Evolutionary conservation across 768 basidiomycete species (phyloP), one percentile per base, ranked within the genome.

Genomic region (Suillus plorans): DNA sequence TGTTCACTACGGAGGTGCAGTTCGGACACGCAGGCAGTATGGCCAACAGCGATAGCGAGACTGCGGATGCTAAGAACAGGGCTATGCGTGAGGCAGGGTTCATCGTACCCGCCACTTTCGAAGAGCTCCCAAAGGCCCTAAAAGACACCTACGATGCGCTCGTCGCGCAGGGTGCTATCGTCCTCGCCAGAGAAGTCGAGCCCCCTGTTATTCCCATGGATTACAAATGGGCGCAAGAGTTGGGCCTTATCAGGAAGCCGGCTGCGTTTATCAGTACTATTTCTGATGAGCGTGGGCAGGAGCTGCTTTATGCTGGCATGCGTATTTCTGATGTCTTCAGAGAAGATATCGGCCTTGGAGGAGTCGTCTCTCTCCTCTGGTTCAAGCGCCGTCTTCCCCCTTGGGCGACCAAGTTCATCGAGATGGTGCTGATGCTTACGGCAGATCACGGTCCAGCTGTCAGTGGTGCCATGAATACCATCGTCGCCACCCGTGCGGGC

Each of bases 151-250:
- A 97, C 80, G 86, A 96, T 65, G 79, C 75, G 62, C 91, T 99
- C 69, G 90, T 98, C 63, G 73, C 77, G 65, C 77, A 71, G 55
- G 94, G 95, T 41, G 72, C 79, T 37, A 86, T 99, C 77, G 77
- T 81, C 42, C 89, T 87, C 68, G 82, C 88, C 81, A 71, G 79
- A 44, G 97, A 99, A 82, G 82, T 88, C 62, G 92, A 95, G 28
- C 95, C 96, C 5, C 97, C 97, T 12, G 89, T 92, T 64, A 98
- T 99, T 75, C 97, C 97, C n/a, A 98, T 99, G 94, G 97, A 99
- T 81, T 99, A 98, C 89, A 98, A 99, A 84, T 98, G 97, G 97
- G 96, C 96, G 95, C 97, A 99, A 16, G 47, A 49, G 81, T 89
- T 98, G 63, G 97, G 97, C 64, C 89, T 99, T 75, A 96, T 99